A percentile compares a stretch with the other conserved stretches of the same genome.
Conservation (phyloP, 371 early-diverging fungal genomes). For the Mortierella sp. region DNA sequence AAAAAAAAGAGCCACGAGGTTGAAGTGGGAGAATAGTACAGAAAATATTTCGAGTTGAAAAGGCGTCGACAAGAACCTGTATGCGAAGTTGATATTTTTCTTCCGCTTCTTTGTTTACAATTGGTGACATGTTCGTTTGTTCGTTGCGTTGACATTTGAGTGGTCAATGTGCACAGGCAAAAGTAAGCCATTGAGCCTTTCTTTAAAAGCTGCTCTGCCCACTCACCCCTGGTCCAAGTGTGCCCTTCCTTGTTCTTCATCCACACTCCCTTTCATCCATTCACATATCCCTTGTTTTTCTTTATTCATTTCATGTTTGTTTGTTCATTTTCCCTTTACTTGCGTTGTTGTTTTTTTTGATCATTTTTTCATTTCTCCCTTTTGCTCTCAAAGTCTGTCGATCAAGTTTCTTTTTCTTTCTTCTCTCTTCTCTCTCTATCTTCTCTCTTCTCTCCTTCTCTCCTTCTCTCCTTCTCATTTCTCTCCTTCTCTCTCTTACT, state of each 20-base stretch:
- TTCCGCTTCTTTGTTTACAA: background rate
- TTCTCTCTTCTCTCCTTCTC: background rate
- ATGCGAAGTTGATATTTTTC: no score
- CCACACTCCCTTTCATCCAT: no score
- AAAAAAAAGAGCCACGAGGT: background rate
- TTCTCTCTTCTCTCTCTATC: no score
- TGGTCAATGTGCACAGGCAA: no score
- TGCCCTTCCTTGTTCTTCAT: background rate
- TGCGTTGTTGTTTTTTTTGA: background rate
- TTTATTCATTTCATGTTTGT: background rate
- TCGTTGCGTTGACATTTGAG: background rate
- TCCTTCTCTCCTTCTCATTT: background rate
- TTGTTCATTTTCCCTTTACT: background rate
- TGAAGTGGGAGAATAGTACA: background rate
- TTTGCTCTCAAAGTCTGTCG: background rate
- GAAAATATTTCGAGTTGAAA: no score
- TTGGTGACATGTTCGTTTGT: background rate
- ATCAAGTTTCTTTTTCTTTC: background rate
- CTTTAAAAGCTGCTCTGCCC: no score
- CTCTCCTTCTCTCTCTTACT: background rate
- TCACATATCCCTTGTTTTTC: background rate
- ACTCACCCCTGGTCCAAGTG: no score
- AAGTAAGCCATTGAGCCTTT: no score
- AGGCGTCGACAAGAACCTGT: background rate
- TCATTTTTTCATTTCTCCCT: background rate